A percentile compares a stretch with the other conserved stretches of the same genome.
phyloP scores from a whole-genome alignment of 1,139 yeast genomes.

The Entelexis sorbosivorans region DNA sequence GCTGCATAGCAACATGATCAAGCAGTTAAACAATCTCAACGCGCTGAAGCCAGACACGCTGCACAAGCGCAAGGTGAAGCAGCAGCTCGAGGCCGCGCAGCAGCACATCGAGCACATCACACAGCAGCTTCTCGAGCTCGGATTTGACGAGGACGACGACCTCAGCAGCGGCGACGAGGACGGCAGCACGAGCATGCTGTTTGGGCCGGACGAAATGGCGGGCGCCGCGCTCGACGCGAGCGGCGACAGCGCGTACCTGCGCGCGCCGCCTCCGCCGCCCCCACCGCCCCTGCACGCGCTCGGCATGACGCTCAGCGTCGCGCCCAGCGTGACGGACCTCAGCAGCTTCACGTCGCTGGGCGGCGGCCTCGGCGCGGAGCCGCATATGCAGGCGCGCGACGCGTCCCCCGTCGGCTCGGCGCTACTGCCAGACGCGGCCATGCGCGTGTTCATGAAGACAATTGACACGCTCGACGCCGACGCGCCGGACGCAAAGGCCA shows the following conservation, averaged over 20 bases:
- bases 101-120: constrained; percentile 30
- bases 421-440: constrained; percentile 6
- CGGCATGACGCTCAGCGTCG: constrained; percentile 10
- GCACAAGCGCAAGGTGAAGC: constrained; percentile 29
- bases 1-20: constrained; percentile 14
- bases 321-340: constrained; percentile 15
- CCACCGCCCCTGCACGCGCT: constrained; percentile 1
- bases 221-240: not conserved
- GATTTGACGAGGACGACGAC: constrained; percentile 22
- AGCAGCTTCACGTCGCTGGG: not conserved
- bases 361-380: not conserved
- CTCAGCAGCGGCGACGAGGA: constrained; percentile 17
- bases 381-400: not conserved
- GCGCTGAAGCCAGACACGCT: constrained; percentile 9
- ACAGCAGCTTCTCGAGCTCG: constrained; percentile 28
- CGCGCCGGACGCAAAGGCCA: constrained; percentile 21
- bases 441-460: constrained; percentile 6
- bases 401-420: not conserved
- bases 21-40: constrained; percentile 17
- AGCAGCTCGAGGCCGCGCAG: constrained; percentile 33
- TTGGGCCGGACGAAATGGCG: constrained; percentile 3
- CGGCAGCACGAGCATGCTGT: constrained; percentile 9
- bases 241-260: not conserved
- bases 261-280: not conserved
- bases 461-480: constrained; percentile 27